These are phyloP conservation scores for Raffaelea albimanens DNA, from an alignment of 2,329 filamentous ascomycete species.

Conservation along the genomic window DNA sequence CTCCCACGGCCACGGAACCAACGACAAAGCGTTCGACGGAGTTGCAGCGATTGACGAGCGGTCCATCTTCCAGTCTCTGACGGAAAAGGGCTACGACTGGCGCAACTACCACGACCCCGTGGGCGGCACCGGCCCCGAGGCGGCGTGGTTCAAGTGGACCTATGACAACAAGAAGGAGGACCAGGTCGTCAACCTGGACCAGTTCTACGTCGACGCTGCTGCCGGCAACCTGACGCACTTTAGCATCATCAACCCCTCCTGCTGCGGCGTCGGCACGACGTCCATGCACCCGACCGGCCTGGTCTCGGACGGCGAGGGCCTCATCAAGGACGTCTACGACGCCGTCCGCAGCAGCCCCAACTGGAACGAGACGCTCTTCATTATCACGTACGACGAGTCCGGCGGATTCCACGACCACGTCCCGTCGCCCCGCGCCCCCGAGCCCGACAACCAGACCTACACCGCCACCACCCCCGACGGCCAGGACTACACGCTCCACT, in stretches of 20 bases:
- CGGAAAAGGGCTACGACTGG: slow-evolving; percentile 30
- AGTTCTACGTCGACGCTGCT: slow-evolving; percentile 34
- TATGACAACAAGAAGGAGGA: slow-evolving; percentile 22
- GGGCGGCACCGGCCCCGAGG: slow-evolving; percentile 27
- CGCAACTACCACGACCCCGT: slow-evolving; percentile 31
- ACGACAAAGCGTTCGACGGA: slow-evolving; percentile 17
- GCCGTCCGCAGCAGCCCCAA: slow-evolving; percentile 31
- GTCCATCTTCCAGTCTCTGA: slow-evolving; percentile 31
- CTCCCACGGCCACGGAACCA: slow-evolving; percentile 20
- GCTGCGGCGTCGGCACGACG: slow-evolving; percentile 33
- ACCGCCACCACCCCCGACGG: slow-evolving; percentile 26
- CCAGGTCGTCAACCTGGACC: slow-evolving; percentile 19
- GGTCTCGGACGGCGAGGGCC: slow-evolving; percentile 31
- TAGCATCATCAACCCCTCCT: slow-evolving; percentile 39
- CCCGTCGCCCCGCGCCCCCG: slow-evolving; percentile 28
- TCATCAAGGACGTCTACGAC: slow-evolving; percentile 36
- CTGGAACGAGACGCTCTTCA: slow-evolving; percentile 36
- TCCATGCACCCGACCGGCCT: slow-evolving; percentile 35
- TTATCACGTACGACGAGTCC: slow-evolving; percentile 37
- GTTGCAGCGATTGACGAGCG: slow-evolving; percentile 19
- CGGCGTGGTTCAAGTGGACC: slow-evolving; percentile 33
- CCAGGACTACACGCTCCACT: slow-evolving; percentile 25
- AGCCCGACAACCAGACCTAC: slow-evolving; percentile 25
- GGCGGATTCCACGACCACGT: slow-evolving; percentile 39
- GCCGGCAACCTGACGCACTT: slow-evolving; percentile 32